phyloP scores from a whole-genome alignment of 257 asterid genomes.

The Petrea volubilis region DNA sequence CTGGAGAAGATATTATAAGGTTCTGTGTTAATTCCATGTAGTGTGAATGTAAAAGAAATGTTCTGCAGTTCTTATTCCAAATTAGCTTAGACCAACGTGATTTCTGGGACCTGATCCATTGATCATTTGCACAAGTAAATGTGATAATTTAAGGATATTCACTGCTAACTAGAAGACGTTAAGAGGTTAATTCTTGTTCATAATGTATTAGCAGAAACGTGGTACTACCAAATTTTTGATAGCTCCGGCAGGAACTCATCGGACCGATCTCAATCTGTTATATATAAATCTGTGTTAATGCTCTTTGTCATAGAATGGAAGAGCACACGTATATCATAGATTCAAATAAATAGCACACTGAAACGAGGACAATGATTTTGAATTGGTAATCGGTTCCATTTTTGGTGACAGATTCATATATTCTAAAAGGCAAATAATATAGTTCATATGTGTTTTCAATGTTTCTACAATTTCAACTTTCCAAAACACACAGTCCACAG shows the following conservation, averaged over 20 bases:
- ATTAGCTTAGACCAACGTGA: not conserved
- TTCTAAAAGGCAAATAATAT: no score
- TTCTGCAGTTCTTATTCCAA: not conserved
- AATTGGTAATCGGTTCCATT: no score
- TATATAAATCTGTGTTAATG: no score
- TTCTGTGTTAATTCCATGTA: constrained; percentile 1
- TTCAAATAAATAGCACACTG: no score
- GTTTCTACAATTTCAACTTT: not conserved
- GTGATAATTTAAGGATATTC: not conserved
- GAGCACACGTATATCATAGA: no score
- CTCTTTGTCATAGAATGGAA: no score
- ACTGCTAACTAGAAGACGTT: not conserved
- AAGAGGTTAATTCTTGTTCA: not conserved
- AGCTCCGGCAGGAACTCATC: no score
- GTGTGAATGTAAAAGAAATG: constrained; percentile 2
- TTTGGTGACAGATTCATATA: no score
- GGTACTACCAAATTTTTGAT: not conserved
- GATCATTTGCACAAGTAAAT: not conserved
- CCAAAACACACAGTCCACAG: not conserved
- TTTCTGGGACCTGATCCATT: no score
- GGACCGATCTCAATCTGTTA: no score
- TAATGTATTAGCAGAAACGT: no score
- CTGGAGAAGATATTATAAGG: not conserved
- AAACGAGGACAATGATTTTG: no score
- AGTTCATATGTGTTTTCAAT: not conserved